phyloP scores from a whole-genome alignment of 441 rosid species.

The Cnidoscolus chayamansa region DNA sequence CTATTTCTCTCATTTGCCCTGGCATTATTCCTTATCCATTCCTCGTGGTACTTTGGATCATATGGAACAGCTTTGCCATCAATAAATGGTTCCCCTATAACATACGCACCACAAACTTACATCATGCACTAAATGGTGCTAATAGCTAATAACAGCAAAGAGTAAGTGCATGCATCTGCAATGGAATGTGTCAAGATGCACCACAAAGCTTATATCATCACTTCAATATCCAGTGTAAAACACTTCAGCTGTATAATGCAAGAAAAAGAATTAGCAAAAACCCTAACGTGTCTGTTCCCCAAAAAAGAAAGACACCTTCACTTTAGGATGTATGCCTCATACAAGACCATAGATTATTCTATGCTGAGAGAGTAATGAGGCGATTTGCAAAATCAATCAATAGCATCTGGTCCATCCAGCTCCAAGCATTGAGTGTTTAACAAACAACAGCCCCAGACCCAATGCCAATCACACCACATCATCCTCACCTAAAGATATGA shows the following conservation, averaged over 20 bases:
- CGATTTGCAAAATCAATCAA: neutral
- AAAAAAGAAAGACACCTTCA: neutral
- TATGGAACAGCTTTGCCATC: constrained; percentile 91
- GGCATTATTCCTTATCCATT: constrained; percentile 88
- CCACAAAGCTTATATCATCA: neutral
- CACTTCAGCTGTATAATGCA: neutral
- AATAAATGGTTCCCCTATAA: constrained; percentile 86
- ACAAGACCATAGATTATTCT: neutral
- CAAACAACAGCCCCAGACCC: neutral
- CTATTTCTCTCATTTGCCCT: constrained; percentile 81
- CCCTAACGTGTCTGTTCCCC: no score
- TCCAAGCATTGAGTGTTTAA: neutral
- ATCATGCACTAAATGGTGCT: neutral
- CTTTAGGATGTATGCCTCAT: neutral
- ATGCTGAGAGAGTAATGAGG: neutral
- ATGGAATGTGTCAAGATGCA: no score
- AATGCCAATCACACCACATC: neutral
- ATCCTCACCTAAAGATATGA: neutral
- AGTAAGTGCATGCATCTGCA: neutral
- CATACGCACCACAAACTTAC: constrained; percentile 3
- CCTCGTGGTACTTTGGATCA: constrained; percentile 91
- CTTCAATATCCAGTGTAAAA: neutral
- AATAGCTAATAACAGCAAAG: neutral
- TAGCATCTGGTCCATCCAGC: neutral
- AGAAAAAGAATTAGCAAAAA: no score